These are phyloP conservation scores for Gentiana dahurica DNA, from an alignment of 257 asterid species.

Conservation along the genomic window DNA sequence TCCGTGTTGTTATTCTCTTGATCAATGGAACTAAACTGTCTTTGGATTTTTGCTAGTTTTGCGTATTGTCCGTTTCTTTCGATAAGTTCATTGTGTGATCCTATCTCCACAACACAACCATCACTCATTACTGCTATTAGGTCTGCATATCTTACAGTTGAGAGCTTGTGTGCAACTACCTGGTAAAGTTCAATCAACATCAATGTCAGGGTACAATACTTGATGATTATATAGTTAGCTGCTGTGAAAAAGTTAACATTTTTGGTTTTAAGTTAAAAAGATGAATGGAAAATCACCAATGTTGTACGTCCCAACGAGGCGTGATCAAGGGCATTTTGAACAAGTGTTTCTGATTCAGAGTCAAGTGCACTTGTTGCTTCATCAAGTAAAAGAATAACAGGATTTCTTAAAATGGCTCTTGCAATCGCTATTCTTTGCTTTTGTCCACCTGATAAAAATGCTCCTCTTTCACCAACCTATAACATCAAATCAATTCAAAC, in stretches of 20 bases:
- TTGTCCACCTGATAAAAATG: conserved; percentile 77
- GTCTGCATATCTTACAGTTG: conserved; percentile 75
- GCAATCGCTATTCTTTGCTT: conserved; percentile 89
- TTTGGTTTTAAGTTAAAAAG: neutral
- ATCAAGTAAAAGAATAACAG: conserved; percentile 73
- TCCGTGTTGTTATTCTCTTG: conserved; percentile 30
- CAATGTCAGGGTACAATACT: neutral
- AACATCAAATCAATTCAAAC: neutral
- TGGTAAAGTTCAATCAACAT: conserved; percentile 12
- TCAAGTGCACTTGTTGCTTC: conserved; percentile 96
- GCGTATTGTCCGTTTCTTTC: conserved; percentile 54
- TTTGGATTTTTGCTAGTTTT: conserved; percentile 48
- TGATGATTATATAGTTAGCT: no score
- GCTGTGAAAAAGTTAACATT: neutral
- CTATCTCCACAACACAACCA: conserved; percentile 51
- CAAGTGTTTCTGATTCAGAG: conserved; percentile 72
- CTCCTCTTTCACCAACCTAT: conserved; percentile 82
- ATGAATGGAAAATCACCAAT: conserved; percentile 28
- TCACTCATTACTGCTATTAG: conserved; percentile 46
- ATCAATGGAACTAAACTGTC: conserved; percentile 50
- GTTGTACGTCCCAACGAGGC: conserved; percentile 87
- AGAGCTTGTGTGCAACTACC: conserved; percentile 91
- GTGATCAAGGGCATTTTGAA: conserved; percentile 74
- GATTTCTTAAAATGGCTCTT: conserved; percentile 66
- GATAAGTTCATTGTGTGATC: conserved; percentile 56